Evolutionary conservation across 768 basidiomycete genomes (phyloP).

Genomic region (Leccinum truebloodii): DNA sequence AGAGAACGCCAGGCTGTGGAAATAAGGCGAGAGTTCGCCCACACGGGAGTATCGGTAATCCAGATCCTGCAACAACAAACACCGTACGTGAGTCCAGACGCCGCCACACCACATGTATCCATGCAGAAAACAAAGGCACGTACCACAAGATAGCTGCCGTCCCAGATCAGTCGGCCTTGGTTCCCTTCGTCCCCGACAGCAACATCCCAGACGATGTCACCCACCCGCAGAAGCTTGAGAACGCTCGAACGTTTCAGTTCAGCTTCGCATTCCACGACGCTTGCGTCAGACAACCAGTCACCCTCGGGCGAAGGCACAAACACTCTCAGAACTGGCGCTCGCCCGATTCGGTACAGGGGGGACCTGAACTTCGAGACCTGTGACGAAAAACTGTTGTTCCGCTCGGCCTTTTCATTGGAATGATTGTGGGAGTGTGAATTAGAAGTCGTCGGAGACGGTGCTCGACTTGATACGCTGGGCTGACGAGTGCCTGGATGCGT

Average conservation of each 20-base stretch:
- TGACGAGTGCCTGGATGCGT: slow-evolving; percentile 32
- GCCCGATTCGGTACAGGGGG: slow-evolving; percentile 66
- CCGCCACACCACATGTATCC: neutral
- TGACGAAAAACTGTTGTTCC: slow-evolving; percentile 24
- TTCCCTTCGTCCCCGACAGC: slow-evolving; percentile 88
- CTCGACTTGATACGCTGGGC: slow-evolving; percentile 55
- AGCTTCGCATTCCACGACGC: slow-evolving; percentile 79
- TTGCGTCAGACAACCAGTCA: slow-evolving; percentile 81
- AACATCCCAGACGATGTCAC: slow-evolving; percentile 86
- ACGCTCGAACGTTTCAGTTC: slow-evolving; percentile 63
- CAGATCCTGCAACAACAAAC: slow-evolving; percentile 57
- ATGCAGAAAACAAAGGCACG: slow-evolving; percentile 32
- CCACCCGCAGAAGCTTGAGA: slow-evolving; percentile 59
- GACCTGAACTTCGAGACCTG: slow-evolving; percentile 52
- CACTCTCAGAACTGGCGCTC: slow-evolving; percentile 76
- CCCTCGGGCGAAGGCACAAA: slow-evolving; percentile 88
- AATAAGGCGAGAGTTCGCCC: slow-evolving; percentile 78
- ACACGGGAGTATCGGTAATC: slow-evolving; percentile 78
- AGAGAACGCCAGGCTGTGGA: slow-evolving; percentile 78
- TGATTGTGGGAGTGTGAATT: slow-evolving; percentile 39
- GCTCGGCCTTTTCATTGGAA: slow-evolving; percentile 36
- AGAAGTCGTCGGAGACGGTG: slow-evolving; percentile 60
- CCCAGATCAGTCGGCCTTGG: slow-evolving; percentile 82
- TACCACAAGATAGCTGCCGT: slow-evolving; percentile 86
- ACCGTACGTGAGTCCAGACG: neutral